Conservation (phyloP, 805 yeast genomes). For the Brettanomyces sp. region DNA sequence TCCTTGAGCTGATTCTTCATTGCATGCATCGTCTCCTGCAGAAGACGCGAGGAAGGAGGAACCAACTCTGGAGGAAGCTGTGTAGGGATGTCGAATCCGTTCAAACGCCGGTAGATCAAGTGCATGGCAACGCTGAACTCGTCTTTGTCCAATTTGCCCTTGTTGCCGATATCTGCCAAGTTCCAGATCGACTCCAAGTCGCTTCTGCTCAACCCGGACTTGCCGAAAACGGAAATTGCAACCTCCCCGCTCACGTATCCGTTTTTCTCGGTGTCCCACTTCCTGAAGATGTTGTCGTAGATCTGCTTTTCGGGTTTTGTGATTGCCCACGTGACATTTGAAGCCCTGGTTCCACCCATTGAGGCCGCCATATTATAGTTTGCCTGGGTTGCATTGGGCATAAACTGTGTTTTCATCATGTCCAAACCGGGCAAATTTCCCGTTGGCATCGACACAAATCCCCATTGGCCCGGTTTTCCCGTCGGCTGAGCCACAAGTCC, state of each 20-base stretch:
- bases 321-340: slow-evolving; percentile 71
- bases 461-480: slow-evolving; percentile 76
- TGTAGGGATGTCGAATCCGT: slow-evolving; percentile 78
- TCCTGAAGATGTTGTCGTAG: slow-evolving; percentile 78
- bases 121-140: slow-evolving; percentile 98
- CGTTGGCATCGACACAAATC: slow-evolving; percentile 59
- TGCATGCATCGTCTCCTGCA: slow-evolving; percentile 61
- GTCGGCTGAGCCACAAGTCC: slow-evolving; percentile 33
- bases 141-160: slow-evolving; percentile 78
- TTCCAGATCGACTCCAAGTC: slow-evolving; percentile 92
- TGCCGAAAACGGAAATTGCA: slow-evolving; percentile 81
- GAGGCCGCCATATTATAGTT: slow-evolving; percentile 16
- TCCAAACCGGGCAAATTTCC: slow-evolving; percentile 66
- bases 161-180: slow-evolving; percentile 70
- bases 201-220: slow-evolving; percentile 77
- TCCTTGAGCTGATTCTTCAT: slow-evolving; percentile 57
- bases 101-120: slow-evolving; percentile 79
- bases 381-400: slow-evolving; percentile 37
- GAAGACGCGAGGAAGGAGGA: slow-evolving; percentile 74
- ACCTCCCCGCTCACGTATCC: slow-evolving; percentile 74
- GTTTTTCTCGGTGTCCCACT: slow-evolving; percentile 64
- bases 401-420: slow-evolving; percentile 56
- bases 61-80: slow-evolving; percentile 80
- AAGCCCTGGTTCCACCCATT: slow-evolving; percentile 24
- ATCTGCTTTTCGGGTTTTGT: slow-evolving; percentile 80